Evolutionary conservation across 1,284 basidiomycete genomes (phyloP).

Genomic region (Ustilago lituana): DNA sequence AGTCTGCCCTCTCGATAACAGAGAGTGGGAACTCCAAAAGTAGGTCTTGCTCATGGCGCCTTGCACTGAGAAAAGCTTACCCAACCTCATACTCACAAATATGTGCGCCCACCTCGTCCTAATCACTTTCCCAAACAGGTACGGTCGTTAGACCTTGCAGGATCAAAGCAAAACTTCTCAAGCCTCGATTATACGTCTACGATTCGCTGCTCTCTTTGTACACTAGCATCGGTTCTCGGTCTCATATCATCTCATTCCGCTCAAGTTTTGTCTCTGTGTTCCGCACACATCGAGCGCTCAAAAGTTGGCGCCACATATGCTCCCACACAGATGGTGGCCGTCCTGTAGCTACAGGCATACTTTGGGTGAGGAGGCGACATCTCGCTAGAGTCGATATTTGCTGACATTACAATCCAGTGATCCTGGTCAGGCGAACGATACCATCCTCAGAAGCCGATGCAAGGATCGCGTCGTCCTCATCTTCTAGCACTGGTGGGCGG

Average conservation of each 20-base stretch:
- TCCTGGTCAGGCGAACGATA: conserved; percentile 37
- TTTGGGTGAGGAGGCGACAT: too few relatives aligned
- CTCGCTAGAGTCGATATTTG: too few relatives aligned
- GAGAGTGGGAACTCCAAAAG: conserved; percentile 88
- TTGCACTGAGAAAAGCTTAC: not conserved
- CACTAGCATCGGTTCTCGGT: conserved; percentile 22
- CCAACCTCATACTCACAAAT: not conserved
- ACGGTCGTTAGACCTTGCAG: conserved; percentile 24
- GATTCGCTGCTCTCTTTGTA: conserved; percentile 12
- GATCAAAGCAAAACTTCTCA: too few relatives aligned
- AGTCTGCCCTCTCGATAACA: conserved; percentile 97
- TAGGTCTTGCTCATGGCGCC: conserved; percentile 72
- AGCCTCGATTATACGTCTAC: not conserved
- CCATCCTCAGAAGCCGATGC: conserved; percentile 57
- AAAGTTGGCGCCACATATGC: too few relatives aligned
- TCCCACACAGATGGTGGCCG: too few relatives aligned
- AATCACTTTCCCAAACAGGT: conserved; percentile 16
- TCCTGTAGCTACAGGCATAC: too few relatives aligned
- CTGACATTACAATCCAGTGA: conserved; percentile 20
- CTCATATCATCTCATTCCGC: not conserved
- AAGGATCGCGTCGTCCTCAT: conserved; percentile 41
- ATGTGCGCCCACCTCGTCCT: too few relatives aligned
- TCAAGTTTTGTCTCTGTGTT: too few relatives aligned
- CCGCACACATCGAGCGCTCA: not conserved
- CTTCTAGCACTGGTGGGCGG: conserved; percentile 47